Percentiles rank a stretch among this genome's conserved stretches.
phyloP scores from a whole-genome alignment of 202 grass and related monocot genomes.

The Thinopyrum obtusiflorum region DNA sequence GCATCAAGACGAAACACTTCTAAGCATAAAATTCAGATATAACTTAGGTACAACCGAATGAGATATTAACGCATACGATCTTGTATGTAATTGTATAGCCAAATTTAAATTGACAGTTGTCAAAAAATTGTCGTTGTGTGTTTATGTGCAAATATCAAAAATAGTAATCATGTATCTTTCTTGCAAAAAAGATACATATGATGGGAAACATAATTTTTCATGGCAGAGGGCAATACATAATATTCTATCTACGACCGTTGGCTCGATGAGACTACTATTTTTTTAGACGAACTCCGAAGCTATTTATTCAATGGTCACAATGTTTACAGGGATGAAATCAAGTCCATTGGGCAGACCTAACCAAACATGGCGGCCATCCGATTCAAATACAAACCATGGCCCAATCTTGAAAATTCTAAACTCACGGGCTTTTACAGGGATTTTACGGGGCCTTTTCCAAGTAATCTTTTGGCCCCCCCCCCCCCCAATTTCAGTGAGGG shows the following conservation, averaged over 20 bases:
- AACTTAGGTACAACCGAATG: not conserved
- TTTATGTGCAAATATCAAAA: not conserved
- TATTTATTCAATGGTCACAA: no score
- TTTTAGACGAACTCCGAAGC: no score
- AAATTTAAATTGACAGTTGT: not conserved
- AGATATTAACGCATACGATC: not conserved
- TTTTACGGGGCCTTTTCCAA: no score
- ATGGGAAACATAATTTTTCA: not conserved
- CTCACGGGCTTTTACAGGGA: no score
- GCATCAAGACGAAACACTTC: not conserved
- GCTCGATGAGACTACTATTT: not conserved
- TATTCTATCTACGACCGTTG: not conserved
- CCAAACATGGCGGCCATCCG: no score
- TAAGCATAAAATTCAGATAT: not conserved
- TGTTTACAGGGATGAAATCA: no score
- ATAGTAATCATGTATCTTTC: not conserved
- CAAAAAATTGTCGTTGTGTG: not conserved
- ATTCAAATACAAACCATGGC: no score
- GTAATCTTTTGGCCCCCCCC: no score
- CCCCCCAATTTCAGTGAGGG: no score
- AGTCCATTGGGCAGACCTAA: no score
- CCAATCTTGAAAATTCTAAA: no score
- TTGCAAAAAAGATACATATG: not conserved
- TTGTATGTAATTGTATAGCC: not conserved
- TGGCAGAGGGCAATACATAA: not conserved